Evolutionary conservation across 2,329 filamentous ascomycete species (phyloP).

Genomic region (Tympanopsis confertula): DNA sequence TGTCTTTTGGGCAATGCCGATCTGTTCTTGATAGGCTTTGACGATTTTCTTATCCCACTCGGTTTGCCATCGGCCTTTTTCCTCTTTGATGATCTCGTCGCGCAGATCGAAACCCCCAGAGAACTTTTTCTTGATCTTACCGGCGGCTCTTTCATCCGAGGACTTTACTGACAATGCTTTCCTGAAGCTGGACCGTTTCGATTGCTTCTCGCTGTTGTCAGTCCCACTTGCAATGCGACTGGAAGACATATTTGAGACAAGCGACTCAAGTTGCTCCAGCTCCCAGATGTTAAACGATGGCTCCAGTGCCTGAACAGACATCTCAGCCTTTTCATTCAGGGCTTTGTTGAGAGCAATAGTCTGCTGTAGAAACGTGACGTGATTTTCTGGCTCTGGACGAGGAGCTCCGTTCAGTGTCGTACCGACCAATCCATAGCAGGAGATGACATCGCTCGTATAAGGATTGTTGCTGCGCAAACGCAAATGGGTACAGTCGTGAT

Average conservation of each 20-base stretch:
- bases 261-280: constrained; percentile 13
- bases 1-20: constrained; percentile 25
- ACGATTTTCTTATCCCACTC: constrained; percentile 22
- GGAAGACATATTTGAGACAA: constrained; percentile 14
- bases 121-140: constrained; percentile 13
- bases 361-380: constrained; percentile 15
- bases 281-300: constrained; percentile 24
- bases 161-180: constrained; percentile 24
- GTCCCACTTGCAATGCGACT: no score
- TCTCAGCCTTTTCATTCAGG: constrained; percentile 21
- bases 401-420: not conserved
- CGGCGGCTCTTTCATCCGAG: constrained; percentile 16
- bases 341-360: constrained; percentile 20
- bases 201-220: constrained; percentile 10
- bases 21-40: constrained; percentile 24
- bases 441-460: constrained; percentile 16
- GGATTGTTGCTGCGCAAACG: constrained; percentile 18
- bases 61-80: constrained; percentile 29
- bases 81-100: constrained; percentile 25
- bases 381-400: constrained; percentile 2
- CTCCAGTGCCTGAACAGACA: constrained; percentile 18
- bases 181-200: constrained; percentile 18
- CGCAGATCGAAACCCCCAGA: constrained; percentile 14
- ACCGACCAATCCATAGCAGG: constrained; percentile 19
- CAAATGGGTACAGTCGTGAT: constrained; percentile 7